Conservation (phyloP, 2,329 filamentous ascomycete genomes). For the Pezicula radicicola region DNA sequence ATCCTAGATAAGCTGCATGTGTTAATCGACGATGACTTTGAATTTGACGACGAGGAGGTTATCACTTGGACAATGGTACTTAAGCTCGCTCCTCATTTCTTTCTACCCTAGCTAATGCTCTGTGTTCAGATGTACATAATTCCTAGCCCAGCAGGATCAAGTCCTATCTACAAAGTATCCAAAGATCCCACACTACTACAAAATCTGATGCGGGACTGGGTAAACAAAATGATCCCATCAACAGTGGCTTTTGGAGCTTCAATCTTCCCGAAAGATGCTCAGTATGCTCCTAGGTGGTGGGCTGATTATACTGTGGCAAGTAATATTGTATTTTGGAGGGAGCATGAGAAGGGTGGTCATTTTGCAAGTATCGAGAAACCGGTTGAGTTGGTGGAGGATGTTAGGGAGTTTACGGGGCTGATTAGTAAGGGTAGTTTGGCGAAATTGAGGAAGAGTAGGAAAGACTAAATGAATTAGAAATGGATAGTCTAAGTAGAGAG, state of each 20-base stretch:
- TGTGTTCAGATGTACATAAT: constrained; percentile 12
- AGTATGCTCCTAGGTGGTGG: constrained; percentile 45
- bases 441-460: constrained; percentile 9
- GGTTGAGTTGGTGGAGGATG: constrained; percentile 45
- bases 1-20: constrained; percentile 17
- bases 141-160: constrained; percentile 14
- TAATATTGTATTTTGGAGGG: constrained; percentile 52
- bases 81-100: background rate
- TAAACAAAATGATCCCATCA: constrained; percentile 3
- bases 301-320: constrained; percentile 46
- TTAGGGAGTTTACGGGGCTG: constrained; percentile 42
- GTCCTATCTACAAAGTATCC: constrained; percentile 16
- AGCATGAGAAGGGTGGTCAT: constrained; percentile 35
- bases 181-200: constrained; percentile 9
- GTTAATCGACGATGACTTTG: constrained; percentile 46
- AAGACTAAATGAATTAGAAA: background rate
- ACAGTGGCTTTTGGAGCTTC: constrained; percentile 19
- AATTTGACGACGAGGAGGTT: constrained; percentile 73
- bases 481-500: too few species aligned
- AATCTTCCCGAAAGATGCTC: constrained; percentile 18
- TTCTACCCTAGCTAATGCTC: background rate
- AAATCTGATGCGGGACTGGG: background rate
- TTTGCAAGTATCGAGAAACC: constrained; percentile 59
- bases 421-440: constrained; percentile 45
- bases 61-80: constrained; percentile 55